Evolutionary conservation across 139 green algal genomes (phyloP).

Genomic region (Yamagishiella unicocca): DNA sequence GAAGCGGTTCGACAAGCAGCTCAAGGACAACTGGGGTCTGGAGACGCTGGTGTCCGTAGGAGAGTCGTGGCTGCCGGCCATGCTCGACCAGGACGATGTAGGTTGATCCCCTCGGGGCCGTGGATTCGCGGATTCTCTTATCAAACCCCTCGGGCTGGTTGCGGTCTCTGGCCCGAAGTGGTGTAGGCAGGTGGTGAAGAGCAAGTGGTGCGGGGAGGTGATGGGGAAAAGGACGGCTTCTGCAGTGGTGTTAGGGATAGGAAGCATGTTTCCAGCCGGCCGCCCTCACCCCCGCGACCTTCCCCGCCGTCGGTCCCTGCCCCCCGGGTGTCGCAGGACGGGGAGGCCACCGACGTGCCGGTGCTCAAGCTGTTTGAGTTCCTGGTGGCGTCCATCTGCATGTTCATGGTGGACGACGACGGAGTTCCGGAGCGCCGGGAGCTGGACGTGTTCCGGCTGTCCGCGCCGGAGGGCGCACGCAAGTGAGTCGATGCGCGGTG

Average conservation of each 20-base stretch:
- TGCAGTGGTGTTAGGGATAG: too few relatives aligned
- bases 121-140: too few relatives aligned
- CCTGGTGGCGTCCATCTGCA: conserved; percentile 81
- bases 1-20: conserved; percentile 62
- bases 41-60: conserved; percentile 80
- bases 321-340: too few relatives aligned
- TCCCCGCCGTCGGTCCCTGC: too few relatives aligned
- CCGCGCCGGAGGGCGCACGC: conserved; percentile 5
- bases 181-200: too few relatives aligned
- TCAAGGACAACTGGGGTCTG: conserved; percentile 81
- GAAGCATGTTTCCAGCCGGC: too few relatives aligned
- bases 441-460: conserved; percentile 57
- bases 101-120: too few relatives aligned
- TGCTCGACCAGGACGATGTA: conserved; percentile 65
- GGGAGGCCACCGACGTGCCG: conserved; percentile 67
- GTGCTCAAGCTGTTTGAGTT: conserved; percentile 91
- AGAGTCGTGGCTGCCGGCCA: conserved; percentile 78
- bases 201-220: too few relatives aligned
- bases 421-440: conserved; percentile 51
- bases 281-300: too few relatives aligned
- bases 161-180: too few relatives aligned
- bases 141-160: too few relatives aligned
- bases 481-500: conserved; percentile 1
- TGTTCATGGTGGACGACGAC: conserved; percentile 81
- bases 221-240: too few relatives aligned